A percentile compares a stretch with the other conserved stretches of the same genome.
phyloP scores from a whole-genome alignment of 78 protist species.

The Dictyostelium intermedium region DNA sequence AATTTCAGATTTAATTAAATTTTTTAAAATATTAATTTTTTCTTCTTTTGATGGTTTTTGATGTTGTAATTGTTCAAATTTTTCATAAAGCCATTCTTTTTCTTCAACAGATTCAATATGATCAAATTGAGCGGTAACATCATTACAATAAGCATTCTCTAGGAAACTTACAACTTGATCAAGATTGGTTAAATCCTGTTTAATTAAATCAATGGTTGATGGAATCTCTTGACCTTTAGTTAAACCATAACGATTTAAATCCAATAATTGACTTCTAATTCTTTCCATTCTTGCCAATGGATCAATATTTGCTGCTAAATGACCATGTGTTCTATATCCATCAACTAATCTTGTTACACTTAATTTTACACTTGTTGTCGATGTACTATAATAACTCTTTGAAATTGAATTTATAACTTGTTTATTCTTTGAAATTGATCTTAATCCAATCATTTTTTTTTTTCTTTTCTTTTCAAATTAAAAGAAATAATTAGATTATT shows the following conservation, averaged over 20 bases:
- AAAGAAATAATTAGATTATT: too few relatives aligned
- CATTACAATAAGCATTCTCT: conserved; percentile 35
- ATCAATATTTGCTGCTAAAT: conserved; percentile 70
- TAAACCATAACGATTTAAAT: background rate
- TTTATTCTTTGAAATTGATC: background rate
- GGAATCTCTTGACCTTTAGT: background rate
- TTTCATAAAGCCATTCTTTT: conserved; percentile 60
- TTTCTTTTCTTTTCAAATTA: background rate
- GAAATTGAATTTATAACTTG: background rate
- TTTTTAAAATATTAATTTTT: background rate
- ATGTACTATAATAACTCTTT: background rate
- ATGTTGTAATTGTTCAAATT: conserved; percentile 43
- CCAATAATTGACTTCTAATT: background rate
- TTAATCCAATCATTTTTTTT: background rate
- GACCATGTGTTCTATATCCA: conserved; percentile 74
- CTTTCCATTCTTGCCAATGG: conserved; percentile 71
- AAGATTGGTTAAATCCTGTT: background rate
- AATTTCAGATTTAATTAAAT: conserved; percentile 72
- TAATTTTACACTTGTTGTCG: background rate
- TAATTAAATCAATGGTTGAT: background rate
- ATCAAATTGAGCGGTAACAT: conserved; percentile 51
- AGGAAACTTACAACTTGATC: background rate
- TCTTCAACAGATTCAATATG: conserved; percentile 70
- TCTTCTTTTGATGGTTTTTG: background rate
- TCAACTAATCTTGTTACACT: conserved; percentile 35